phyloP scores from a whole-genome alignment of 768 basidiomycete species.

The Lactarius deliciosus region DNA sequence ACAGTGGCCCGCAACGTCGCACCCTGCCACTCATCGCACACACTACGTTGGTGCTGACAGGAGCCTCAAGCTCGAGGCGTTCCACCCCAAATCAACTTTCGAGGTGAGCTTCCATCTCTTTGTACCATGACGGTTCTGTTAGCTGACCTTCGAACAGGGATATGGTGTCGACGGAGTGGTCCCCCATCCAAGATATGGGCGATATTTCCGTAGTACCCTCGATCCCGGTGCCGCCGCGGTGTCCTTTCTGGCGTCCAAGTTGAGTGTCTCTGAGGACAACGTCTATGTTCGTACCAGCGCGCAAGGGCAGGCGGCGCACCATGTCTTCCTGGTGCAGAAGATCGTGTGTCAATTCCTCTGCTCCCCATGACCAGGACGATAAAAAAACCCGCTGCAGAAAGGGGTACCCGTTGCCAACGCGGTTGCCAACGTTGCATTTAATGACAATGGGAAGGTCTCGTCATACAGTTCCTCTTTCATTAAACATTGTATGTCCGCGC shows the following conservation, averaged over 20 bases:
- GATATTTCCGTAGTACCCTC: constrained; percentile 22
- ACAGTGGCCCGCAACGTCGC: constrained; percentile 24
- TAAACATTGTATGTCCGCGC: constrained; percentile 38
- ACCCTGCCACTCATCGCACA: constrained; percentile 31
- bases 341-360: constrained; percentile 21
- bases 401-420: constrained; percentile 43
- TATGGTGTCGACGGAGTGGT: constrained; percentile 32
- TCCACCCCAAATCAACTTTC: constrained; percentile 34
- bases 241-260: constrained; percentile 32
- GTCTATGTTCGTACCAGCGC: constrained; percentile 28
- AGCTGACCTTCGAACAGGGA: constrained; percentile 24
- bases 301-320: constrained; percentile 24
- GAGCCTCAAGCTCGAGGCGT: constrained; percentile 29
- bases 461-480: constrained; percentile 50
- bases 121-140: not conserved
- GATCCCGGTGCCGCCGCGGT: constrained; percentile 30
- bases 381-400: constrained; percentile 29
- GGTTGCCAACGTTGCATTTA: constrained; percentile 47
- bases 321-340: constrained; percentile 32
- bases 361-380: not conserved
- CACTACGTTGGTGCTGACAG: constrained; percentile 28
- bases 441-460: constrained; percentile 41
- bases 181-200: constrained; percentile 27
- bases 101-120: constrained; percentile 27
- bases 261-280: constrained; percentile 27